These are phyloP conservation scores for Euphrasia arctica DNA, from an alignment of 305 asterid genomes.

Conservation along the genomic window DNA sequence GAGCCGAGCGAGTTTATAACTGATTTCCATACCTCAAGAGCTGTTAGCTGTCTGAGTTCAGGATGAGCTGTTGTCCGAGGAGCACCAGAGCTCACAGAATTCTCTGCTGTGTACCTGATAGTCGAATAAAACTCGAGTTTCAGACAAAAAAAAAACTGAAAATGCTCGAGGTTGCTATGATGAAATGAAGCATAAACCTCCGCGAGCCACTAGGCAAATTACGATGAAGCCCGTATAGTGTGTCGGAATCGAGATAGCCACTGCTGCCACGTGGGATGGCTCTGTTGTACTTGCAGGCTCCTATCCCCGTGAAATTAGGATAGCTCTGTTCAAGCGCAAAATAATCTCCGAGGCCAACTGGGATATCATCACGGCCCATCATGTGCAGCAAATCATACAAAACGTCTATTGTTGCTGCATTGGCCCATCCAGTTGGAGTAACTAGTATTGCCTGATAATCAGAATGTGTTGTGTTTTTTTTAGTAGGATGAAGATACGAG, in stretches of 20 bases:
- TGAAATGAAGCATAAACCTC: slow-evolving; percentile 36
- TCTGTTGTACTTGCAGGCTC: slow-evolving; percentile 71
- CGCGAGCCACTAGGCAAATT: slow-evolving; percentile 79
- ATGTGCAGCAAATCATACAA: slow-evolving; percentile 81
- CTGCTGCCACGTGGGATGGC: slow-evolving; percentile 87
- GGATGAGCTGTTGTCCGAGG: slow-evolving; percentile 63
- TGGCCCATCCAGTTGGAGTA: slow-evolving; percentile 93
- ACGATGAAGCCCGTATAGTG: slow-evolving; percentile 76
- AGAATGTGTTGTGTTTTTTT: no score
- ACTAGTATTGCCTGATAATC: slow-evolving; percentile 59
- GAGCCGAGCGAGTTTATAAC: slow-evolving; percentile 50
- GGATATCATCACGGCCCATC: slow-evolving; percentile 99
- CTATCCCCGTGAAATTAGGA: slow-evolving; percentile 46
- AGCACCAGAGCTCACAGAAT: slow-evolving; percentile 67
- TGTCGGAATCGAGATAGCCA: slow-evolving; percentile 83
- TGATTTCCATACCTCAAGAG: slow-evolving; percentile 69
- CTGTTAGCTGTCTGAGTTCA: slow-evolving; percentile 75
- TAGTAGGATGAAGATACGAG: no score
- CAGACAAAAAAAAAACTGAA: neutral
- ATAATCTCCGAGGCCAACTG: slow-evolving; percentile 72
- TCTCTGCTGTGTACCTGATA: slow-evolving; percentile 68
- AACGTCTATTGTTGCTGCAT: slow-evolving; percentile 76
- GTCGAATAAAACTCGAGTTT: no score
- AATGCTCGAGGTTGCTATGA: neutral
- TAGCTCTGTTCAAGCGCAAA: slow-evolving; percentile 62